These are phyloP conservation scores for Phialophora tarda DNA, from an alignment of 2,329 filamentous ascomycete genomes.

Conservation along the genomic window DNA sequence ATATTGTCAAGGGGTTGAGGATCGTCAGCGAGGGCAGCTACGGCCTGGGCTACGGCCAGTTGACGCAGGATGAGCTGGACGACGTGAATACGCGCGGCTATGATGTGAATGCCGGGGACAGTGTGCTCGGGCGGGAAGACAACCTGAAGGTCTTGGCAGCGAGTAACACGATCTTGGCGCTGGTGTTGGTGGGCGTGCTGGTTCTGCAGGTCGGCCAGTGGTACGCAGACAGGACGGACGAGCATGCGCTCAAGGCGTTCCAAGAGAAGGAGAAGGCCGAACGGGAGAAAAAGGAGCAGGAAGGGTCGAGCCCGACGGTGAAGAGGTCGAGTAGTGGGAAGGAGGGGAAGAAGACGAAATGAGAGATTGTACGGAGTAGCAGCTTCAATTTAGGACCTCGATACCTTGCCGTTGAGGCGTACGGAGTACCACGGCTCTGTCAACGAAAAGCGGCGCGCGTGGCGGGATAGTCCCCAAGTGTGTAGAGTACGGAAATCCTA, in stretches of 20 bases:
- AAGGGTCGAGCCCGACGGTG: slow-evolving; percentile 25
- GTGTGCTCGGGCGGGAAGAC: slow-evolving; percentile 81
- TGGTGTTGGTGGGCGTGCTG: slow-evolving; percentile 88
- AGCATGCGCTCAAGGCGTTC: slow-evolving; percentile 70
- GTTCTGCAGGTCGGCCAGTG: slow-evolving; percentile 96
- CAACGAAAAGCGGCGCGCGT: background rate
- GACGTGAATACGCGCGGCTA: slow-evolving; percentile 39
- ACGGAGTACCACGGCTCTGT: background rate
- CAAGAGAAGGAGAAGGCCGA: slow-evolving; percentile 51
- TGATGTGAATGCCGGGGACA: slow-evolving; percentile 45
- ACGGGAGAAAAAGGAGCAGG: slow-evolving; percentile 29
- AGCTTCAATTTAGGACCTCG: background rate
- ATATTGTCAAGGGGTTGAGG: slow-evolving; percentile 92
- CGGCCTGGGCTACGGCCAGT: slow-evolving; percentile 44
- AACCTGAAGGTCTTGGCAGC: slow-evolving; percentile 88
- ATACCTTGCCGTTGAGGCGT: background rate
- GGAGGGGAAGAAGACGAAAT: slow-evolving; percentile 45
- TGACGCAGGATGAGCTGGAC: slow-evolving; percentile 47
- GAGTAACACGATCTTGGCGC: slow-evolving; percentile 92
- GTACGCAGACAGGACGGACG: slow-evolving; percentile 96
- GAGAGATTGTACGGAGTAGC: slow-evolving; percentile 8
- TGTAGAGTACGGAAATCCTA: too few species aligned
- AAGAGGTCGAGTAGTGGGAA: slow-evolving; percentile 40
- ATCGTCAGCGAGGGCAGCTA: slow-evolving; percentile 78
- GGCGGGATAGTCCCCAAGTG: background rate